Base-by-base conservation (phyloP, 768 basidiomycete species). In the Dacryopinax primogenitus region DNA sequence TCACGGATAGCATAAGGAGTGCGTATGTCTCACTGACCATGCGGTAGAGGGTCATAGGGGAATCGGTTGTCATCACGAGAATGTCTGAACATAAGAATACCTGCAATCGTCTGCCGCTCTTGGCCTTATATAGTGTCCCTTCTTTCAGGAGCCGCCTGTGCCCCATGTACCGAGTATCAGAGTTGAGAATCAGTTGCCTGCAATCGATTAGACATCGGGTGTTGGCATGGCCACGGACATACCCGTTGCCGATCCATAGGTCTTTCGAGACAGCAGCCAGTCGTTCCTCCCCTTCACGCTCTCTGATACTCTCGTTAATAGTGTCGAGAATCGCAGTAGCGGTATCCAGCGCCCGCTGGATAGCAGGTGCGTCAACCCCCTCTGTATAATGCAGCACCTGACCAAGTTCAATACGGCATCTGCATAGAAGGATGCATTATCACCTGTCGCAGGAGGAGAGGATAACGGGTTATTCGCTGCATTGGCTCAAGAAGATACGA, bases 401-500 rank as follows among this genome's bases (percentile, higher is more conserved):
- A 37, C 34, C 65, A 36, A 51, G 12, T 11, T 18, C 66, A 6
- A 63, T 62, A 11, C 37, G n/a, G 30, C 28, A 32, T 0, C 13
- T 18, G 6, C 0, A 37, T 13, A 21, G 23, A n/a, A 26, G 37
- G 61, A 33, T 44, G 41, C 67, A 28, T 33, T 1, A 66, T 21
- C 62, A 84, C 86, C 75, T 91, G 89, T 64, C 85, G 85, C 68
- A 97, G 85, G 33, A 97, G 80, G 0, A 99, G 79, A 0, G 95
- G 95, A 72, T 98, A 99, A 65, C 92, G 82, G 0, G 95, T 96
- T 65, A 97, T 86, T 9, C 95, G 86, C 84, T 96, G 92, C 92
- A 94, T 95, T 0, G 93, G 93, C n/a, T 84, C 86, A 11, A 97
- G 82, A 35, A 97, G 76, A 73, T 93, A 96, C 70, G 91, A 92